Base-by-base conservation (phyloP, 2,329 filamentous ascomycete species). In the Penicillium sclerotiorum region DNA sequence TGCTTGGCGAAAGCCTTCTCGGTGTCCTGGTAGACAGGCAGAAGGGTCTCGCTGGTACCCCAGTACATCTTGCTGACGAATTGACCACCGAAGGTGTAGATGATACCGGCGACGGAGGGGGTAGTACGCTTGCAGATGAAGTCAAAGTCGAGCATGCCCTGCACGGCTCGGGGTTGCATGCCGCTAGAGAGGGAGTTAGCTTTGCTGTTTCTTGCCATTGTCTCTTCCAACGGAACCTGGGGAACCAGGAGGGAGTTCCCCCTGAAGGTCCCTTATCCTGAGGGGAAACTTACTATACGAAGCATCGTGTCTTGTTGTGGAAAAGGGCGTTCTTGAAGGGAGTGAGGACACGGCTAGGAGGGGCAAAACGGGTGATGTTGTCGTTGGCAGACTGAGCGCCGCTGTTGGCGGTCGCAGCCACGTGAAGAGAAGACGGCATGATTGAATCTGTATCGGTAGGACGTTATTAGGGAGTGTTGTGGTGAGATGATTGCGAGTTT, bases 11-110 rank as follows among this genome's bases (percentile, higher is more conserved):
- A 86, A 65, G 94, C 94, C 83, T 96, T 95, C 64, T 85, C 80
- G 42, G 92, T 88, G 70, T 90, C 84, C 80, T 99, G 93, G 85
- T 99, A 99, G 73, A 99, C 94, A 58, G 94, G 94, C 65, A 99
- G 85, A 61, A 99, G 87, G 57, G 94, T 99, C 83, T 99, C 94
- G 80, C 91, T 96, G 71, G 94, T 99, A 71, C 94, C 94, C 94
- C 94, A 99, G 89, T 99, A 99, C 94, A 99, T 97, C 87, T 99
- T 99, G 87, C 91, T 96, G 73, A 99, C 94, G 86, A 99, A 99
- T 80, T 99, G 94, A 64, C 94, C 94, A 74, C 94, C 94, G 72
- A 99, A 99, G 66, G 94, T 96, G 83, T 99, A 99, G 83, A 99
- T 97, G 79, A 99, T 97, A 73, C 92, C 94, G 62, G 94, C 94